A percentile compares a stretch with the other conserved stretches of the same genome.
Conservation (phyloP, 352 stramenopile species). For the Blastocystis hominis region DNA sequence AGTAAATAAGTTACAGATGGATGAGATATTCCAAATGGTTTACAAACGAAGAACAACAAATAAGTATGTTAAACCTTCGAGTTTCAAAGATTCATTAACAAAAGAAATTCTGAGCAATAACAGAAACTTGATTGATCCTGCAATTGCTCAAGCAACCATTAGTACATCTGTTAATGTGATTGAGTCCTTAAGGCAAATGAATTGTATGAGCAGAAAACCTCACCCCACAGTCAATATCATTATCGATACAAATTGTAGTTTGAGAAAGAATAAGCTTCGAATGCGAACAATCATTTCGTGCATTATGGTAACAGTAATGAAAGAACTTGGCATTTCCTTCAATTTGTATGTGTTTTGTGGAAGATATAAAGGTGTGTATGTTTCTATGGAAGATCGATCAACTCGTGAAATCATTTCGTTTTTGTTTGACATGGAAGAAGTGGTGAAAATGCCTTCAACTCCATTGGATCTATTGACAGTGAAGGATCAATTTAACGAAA, state of each 20-base stretch:
- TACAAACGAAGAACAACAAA: not conserved
- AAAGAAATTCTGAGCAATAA: not conserved
- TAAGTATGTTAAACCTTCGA: not conserved
- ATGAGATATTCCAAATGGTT: not conserved
- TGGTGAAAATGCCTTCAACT: too few species aligned
- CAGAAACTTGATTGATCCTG: not conserved
- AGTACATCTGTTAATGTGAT: not conserved
- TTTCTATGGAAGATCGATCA: too few species aligned
- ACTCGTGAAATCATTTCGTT: too few species aligned
- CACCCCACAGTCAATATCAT: not conserved
- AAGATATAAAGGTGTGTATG: too few species aligned
- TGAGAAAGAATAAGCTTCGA: too few species aligned
- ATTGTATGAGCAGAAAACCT: not conserved
- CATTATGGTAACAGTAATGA: too few species aligned
- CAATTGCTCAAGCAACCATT: not conserved
- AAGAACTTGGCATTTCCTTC: too few species aligned
- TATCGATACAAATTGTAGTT: constrained; percentile 6
- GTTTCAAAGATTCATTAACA: not conserved
- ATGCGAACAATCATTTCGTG: too few species aligned
- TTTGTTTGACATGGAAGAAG: too few species aligned
- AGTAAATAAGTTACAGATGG: too few species aligned
- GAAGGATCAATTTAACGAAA: not conserved
- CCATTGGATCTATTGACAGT: not conserved
- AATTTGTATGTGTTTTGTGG: too few species aligned
- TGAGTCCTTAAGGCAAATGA: not conserved